A percentile compares a stretch with the other conserved stretches of the same genome.
Evolutionary conservation across 192 early-diverging fungal species (phyloP).

Genomic region (Funneliformis geosporum): DNA sequence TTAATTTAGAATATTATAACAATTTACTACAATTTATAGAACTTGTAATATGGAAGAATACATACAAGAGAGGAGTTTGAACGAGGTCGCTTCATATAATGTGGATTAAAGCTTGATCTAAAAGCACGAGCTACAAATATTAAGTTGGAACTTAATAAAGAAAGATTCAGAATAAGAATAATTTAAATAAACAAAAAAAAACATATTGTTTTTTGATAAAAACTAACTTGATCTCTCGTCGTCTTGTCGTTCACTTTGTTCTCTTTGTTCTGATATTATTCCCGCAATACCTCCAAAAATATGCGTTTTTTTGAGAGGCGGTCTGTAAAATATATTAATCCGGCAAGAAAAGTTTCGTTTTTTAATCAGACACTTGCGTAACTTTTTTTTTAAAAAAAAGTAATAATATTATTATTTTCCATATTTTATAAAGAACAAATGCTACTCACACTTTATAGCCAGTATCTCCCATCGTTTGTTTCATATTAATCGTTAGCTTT

Average conservation of each 20-base stretch:
- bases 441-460: slow-evolving; percentile 38
- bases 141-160: not conserved
- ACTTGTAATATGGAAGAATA: not conserved
- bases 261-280: slow-evolving; percentile 25
- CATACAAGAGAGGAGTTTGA: slow-evolving; percentile 18
- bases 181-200: no score
- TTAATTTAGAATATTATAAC: not conserved
- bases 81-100: slow-evolving; percentile 2
- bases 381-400: no score
- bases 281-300: slow-evolving; percentile 35
- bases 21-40: not conserved
- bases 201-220: not conserved
- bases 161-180: not conserved
- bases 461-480: slow-evolving; percentile 35
- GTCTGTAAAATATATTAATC: slow-evolving; percentile 29
- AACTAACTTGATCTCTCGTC: slow-evolving; percentile 29
- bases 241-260: slow-evolving; percentile 25
- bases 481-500: slow-evolving; percentile 41
- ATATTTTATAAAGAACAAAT: not conserved
- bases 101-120: slow-evolving; percentile 9
- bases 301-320: slow-evolving; percentile 40
- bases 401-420: not conserved
- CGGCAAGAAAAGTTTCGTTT: not conserved
- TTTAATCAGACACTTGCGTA: not conserved
- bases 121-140: not conserved